Evolutionary conservation across 805 yeast genomes (phyloP).

Genomic region (Schizosaccharomyces japonicus): DNA sequence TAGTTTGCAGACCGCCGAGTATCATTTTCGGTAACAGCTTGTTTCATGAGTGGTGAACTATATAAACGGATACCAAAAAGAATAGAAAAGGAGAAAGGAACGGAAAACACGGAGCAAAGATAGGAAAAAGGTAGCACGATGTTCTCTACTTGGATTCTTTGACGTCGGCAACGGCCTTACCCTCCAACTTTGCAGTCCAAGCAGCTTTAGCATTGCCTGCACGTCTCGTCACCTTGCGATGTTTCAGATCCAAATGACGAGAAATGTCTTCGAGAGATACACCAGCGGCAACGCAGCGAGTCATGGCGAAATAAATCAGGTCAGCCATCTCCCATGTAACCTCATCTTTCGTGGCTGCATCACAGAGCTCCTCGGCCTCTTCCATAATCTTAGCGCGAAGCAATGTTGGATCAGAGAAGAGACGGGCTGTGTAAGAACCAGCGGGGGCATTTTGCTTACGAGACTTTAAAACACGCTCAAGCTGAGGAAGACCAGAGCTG

Average conservation of each 20-base stretch:
- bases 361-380: conserved; percentile 87
- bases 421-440: conserved; percentile 82
- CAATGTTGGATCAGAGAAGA: conserved; percentile 54
- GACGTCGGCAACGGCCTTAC: conserved; percentile 5
- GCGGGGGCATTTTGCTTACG: conserved; percentile 53
- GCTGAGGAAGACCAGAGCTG: conserved; percentile 37
- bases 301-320: conserved; percentile 40
- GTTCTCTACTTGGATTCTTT: no score
- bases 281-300: conserved; percentile 49
- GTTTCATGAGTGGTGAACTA: no score
- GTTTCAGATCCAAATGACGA: conserved; percentile 57
- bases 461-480: conserved; percentile 41
- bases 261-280: conserved; percentile 65
- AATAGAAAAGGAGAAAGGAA: no score
- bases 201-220: conserved; percentile 87
- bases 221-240: conserved; percentile 70
- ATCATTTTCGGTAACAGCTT: no score
- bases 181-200: conserved; percentile 23
- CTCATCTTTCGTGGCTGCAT: conserved; percentile 44
- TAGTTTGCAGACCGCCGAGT: no score
- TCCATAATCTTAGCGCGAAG: conserved; percentile 74
- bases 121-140: no score
- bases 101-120: no score
- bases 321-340: conserved; percentile 97
- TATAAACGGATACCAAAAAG: no score